Evolutionary conservation across 2,329 filamentous ascomycete species (phyloP).

Genomic region (Aspergillus caelatus): DNA sequence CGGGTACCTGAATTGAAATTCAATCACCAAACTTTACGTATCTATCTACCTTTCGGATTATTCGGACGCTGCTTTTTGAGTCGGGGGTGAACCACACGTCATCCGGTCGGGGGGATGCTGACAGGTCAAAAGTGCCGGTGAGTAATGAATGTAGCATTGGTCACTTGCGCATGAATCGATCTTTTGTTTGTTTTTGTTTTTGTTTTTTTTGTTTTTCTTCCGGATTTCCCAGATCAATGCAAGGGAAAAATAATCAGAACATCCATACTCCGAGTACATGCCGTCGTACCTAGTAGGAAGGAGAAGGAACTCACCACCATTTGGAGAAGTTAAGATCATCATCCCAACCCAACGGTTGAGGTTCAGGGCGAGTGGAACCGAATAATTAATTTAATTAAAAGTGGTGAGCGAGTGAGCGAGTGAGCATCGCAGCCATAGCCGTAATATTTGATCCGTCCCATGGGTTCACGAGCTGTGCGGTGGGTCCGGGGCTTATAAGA

Average conservation of each 20-base stretch:
- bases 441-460: not conserved
- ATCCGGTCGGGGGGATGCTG: not conserved
- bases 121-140: not conserved
- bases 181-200: not conserved
- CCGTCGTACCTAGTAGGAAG: too few species aligned
- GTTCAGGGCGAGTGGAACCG: not conserved
- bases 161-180: not conserved
- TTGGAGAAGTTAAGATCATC: not conserved
- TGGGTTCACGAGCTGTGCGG: not conserved
- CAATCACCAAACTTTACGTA: not conserved
- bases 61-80: not conserved
- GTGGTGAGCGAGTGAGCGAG: not conserved
- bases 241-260: not conserved
- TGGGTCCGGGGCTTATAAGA: constrained; percentile 3
- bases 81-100: not conserved
- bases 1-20: constrained; percentile 1
- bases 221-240: not conserved
- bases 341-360: not conserved
- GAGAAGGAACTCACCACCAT: too few species aligned
- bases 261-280: too few species aligned
- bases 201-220: not conserved
- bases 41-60: not conserved
- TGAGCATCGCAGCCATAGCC: too few species aligned
- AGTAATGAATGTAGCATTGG: not conserved
- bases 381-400: not conserved